Conservation (phyloP, 2,329 filamentous ascomycete genomes). For the Alternaria angustiovoidea region DNA sequence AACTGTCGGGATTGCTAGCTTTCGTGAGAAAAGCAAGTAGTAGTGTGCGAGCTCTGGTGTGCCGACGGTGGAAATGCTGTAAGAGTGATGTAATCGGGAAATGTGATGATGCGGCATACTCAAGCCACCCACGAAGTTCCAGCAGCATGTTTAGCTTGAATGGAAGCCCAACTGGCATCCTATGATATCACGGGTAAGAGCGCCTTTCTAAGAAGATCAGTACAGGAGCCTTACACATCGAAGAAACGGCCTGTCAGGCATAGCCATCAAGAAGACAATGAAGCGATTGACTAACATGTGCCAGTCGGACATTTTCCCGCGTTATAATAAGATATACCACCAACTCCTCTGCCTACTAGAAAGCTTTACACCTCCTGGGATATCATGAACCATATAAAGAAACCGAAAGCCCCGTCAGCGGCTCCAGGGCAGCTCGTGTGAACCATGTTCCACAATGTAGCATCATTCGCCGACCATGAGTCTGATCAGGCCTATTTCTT, state of each 20-base stretch:
- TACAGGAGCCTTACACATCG: background rate
- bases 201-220: background rate
- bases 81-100: background rate
- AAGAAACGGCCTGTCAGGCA: background rate
- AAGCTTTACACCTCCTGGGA: conserved; percentile 19
- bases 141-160: background rate
- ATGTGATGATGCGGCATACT: background rate
- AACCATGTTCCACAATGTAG: background rate
- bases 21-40: background rate
- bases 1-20: background rate
- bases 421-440: background rate
- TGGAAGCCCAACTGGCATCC: background rate
- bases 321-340: conserved; percentile 5
- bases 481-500: conserved; percentile 46
- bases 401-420: conserved; percentile 9
- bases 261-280: background rate
- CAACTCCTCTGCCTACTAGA: conserved; percentile 14
- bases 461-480: background rate
- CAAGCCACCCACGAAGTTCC: background rate
- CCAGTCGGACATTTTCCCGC: background rate
- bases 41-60: background rate
- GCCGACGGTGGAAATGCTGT: background rate
- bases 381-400: conserved; percentile 24
- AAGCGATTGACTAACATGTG: background rate
- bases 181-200: background rate